phyloP scores from a whole-genome alignment of 805 yeast species.

The Brettanomyces custersianus region DNA sequence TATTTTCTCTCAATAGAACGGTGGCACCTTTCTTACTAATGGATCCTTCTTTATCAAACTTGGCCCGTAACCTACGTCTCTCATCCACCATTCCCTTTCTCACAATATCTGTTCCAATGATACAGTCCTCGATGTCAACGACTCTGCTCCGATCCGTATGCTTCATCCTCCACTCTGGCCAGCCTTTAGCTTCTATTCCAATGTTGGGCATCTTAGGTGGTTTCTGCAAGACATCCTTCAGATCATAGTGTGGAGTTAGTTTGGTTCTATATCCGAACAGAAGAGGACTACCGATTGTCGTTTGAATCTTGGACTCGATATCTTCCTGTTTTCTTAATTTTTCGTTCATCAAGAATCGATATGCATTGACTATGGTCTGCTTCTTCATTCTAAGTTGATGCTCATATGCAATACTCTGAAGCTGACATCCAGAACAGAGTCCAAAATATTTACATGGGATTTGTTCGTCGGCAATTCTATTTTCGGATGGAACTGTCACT shows the following conservation, averaged over 20 bases:
- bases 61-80: conserved; percentile 43
- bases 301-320: conserved; percentile 32
- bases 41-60: conserved; percentile 20
- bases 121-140: conserved; percentile 89
- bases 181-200: conserved; percentile 86
- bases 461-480: conserved; percentile 32
- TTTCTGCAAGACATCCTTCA: conserved; percentile 6
- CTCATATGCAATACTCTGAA: conserved; percentile 66
- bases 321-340: background rate
- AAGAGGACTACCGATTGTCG: conserved; percentile 54
- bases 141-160: conserved; percentile 28
- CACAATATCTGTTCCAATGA: conserved; percentile 76
- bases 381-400: conserved; percentile 68
- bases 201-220: conserved; percentile 44
- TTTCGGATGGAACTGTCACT: conserved; percentile 32
- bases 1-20: conserved; percentile 71
- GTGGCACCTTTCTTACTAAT: conserved; percentile 64
- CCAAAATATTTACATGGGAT: conserved; percentile 82
- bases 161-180: conserved; percentile 43
- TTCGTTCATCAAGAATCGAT: conserved; percentile 39
- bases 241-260: conserved; percentile 83
- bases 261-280: conserved; percentile 79
- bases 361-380: conserved; percentile 74
- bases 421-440: conserved; percentile 91
- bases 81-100: conserved; percentile 68